A percentile compares a stretch with the other conserved stretches of the same genome.
These are phyloP conservation scores for Hymenoscyphus fraxineus DNA, from an alignment of 2,329 filamentous ascomycete genomes.

Conservation along the genomic window DNA sequence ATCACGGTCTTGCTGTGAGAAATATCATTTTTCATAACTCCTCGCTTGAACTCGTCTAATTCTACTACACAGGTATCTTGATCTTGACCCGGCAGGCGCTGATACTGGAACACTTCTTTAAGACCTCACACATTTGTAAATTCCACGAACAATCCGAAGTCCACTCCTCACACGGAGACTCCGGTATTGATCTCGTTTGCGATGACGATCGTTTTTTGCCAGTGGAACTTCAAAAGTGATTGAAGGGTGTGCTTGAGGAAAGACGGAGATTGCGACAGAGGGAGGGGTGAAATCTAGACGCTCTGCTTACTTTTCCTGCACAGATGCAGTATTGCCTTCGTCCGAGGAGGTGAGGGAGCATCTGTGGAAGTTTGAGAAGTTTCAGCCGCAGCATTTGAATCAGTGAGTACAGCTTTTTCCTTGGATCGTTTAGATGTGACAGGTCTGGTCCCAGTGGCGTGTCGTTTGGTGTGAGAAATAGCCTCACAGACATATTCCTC, in stretches of 20 bases:
- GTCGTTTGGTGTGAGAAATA: conserved; percentile 4
- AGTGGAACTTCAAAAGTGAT: conserved; percentile 15
- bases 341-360: conserved; percentile 15
- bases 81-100: too few species aligned
- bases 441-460: neutral
- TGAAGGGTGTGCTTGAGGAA: conserved; percentile 14
- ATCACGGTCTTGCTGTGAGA: too few species aligned
- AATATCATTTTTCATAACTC: too few species aligned
- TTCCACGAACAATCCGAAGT: too few species aligned
- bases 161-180: conserved; percentile 17
- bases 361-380: neutral
- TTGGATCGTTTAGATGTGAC: neutral
- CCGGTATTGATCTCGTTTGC: conserved; percentile 19
- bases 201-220: conserved; percentile 21
- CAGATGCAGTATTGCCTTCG: conserved; percentile 13
- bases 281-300: conserved; percentile 17
- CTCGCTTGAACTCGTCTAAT: too few species aligned
- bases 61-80: too few species aligned
- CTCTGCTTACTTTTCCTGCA: conserved; percentile 18
- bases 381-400: neutral
- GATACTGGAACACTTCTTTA: too few species aligned
- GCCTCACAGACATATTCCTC: conserved; percentile 3
- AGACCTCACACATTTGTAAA: too few species aligned
- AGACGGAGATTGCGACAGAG: conserved; percentile 10
- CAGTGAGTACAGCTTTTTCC: neutral